These are phyloP conservation scores for Aspergillus persii DNA, from an alignment of 2,329 filamentous ascomycete species.

Conservation along the genomic window DNA sequence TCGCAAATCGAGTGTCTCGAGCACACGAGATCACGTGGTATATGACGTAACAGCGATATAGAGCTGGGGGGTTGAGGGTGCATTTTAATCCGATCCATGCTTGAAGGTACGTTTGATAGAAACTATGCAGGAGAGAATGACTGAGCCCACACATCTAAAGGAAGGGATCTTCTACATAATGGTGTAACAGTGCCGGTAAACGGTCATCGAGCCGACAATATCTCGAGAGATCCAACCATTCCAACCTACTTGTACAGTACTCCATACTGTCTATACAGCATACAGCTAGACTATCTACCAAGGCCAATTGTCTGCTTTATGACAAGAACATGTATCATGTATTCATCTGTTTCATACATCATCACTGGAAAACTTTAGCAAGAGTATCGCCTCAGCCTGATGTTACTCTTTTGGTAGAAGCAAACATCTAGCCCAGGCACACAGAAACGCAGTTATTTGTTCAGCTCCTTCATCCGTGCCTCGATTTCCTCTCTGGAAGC, in stretches of 20 bases:
- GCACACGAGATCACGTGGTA: constrained; percentile 20
- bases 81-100: too few species aligned
- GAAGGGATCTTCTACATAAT: neutral
- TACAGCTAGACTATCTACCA: too few species aligned
- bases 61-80: neutral
- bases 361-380: neutral
- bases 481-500: constrained; percentile 64
- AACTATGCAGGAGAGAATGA: too few species aligned
- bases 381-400: neutral
- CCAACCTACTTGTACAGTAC: too few species aligned
- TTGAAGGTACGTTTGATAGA: too few species aligned
- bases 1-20: constrained; percentile 15
- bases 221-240: too few species aligned
- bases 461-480: constrained; percentile 64
- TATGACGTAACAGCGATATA: constrained; percentile 17
- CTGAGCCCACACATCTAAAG: neutral
- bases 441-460: constrained; percentile 50
- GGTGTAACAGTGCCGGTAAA: neutral
- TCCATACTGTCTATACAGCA: too few species aligned
- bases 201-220: too few species aligned
- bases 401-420: neutral
- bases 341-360: neutral
- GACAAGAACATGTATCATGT: neutral
- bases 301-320: too few species aligned
- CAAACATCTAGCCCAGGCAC: neutral